Percentiles rank a stretch among this genome's conserved stretches.
phyloP scores from a whole-genome alignment of 2,329 filamentous ascomycete genomes.

The Ophiocordyceps australis region DNA sequence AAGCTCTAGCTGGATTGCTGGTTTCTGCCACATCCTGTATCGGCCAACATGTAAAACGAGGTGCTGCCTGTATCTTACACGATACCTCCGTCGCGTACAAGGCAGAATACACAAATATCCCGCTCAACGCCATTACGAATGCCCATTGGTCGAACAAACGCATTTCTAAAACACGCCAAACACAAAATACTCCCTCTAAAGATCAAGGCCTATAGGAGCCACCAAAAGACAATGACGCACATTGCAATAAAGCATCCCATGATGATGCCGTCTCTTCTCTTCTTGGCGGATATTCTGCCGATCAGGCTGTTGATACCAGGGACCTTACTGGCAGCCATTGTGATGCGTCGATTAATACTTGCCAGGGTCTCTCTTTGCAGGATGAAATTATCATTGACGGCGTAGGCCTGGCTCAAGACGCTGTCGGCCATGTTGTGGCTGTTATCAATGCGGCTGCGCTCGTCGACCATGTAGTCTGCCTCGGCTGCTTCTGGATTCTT shows the following conservation, averaged over 20 bases:
- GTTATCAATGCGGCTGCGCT: constrained; percentile 70
- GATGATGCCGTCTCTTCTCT: constrained; percentile 87
- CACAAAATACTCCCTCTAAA: no score
- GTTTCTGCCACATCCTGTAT: no score
- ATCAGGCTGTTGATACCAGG: constrained; percentile 89
- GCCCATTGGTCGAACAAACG: no score
- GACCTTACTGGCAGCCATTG: constrained; percentile 73
- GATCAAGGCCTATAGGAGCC: no score
- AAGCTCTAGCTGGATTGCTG: constrained; percentile 7
- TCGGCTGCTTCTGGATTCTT: constrained; percentile 69
- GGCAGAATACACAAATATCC: constrained; percentile 15
- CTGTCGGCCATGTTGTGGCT: constrained; percentile 80
- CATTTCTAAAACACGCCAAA: no score
- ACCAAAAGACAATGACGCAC: constrained; percentile 76
- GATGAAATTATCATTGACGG: constrained; percentile 81
- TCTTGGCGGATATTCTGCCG: constrained; percentile 81
- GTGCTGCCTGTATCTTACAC: no score
- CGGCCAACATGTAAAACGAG: no score
- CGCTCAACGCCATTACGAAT: constrained; percentile 12
- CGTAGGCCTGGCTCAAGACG: constrained; percentile 88
- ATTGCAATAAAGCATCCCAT: constrained; percentile 81
- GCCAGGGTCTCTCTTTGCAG: constrained; percentile 75
- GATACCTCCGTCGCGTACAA: no score
- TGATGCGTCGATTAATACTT: constrained; percentile 82
- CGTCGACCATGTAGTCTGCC: constrained; percentile 93